Percentiles rank a stretch among this genome's conserved stretches.
These are phyloP conservation scores for Gossypium aridum DNA, from an alignment of 441 rosid genomes.

Conservation along the genomic window DNA sequence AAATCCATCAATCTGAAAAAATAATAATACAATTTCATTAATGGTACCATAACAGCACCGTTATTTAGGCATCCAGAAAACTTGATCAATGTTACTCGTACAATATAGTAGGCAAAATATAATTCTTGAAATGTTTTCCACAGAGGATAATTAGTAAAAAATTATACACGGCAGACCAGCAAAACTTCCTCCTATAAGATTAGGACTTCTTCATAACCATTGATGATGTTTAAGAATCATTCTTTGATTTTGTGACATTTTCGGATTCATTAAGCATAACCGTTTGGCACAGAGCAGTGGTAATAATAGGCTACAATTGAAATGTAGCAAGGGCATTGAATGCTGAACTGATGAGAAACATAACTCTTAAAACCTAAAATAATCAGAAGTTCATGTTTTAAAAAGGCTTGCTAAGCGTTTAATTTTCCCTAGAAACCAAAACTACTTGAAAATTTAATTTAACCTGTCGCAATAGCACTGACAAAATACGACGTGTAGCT, in stretches of 20 bases:
- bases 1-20: conserved; percentile 83
- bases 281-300: background rate
- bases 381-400: background rate
- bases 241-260: background rate
- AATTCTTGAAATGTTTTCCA: background rate
- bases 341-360: background rate
- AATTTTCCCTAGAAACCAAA: background rate
- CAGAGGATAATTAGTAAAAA: background rate
- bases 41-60: background rate
- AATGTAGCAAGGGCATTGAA: background rate
- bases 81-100: background rate
- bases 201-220: background rate
- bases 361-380: conserved; percentile 7
- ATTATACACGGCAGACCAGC: background rate
- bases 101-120: background rate
- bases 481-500: conserved; percentile 90
- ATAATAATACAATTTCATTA: conserved; percentile 1
- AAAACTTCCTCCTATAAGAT: background rate
- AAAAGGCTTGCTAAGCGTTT: background rate
- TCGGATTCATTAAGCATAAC: background rate
- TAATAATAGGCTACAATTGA: background rate
- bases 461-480: conserved; percentile 90
- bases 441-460: background rate
- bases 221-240: background rate
- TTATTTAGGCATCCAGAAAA: background rate